phyloP scores from a whole-genome alignment of 208 protist genomes.

The Borovskyia barvae region DNA sequence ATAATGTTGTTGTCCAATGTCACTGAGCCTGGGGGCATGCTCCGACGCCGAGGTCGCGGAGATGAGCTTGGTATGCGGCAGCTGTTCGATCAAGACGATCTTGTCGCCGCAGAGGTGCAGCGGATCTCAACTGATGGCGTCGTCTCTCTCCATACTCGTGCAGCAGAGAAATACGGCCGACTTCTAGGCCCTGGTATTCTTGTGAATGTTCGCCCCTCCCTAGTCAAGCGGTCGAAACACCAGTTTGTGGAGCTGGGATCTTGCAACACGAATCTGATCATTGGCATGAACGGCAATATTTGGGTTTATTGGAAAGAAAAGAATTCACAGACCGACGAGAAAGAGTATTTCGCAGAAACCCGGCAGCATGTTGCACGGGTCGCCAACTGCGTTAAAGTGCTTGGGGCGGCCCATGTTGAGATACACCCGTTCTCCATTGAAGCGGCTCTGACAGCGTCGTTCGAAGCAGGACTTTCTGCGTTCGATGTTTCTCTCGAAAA shows the following conservation, averaged over 20 bases:
- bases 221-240: constrained; percentile 76
- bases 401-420: constrained; percentile 39
- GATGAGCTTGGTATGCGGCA: constrained; percentile 96
- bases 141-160: constrained; percentile 93
- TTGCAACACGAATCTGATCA: constrained; percentile 37
- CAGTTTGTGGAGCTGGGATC: constrained; percentile 65
- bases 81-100: constrained; percentile 95
- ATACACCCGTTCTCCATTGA: constrained; percentile 68
- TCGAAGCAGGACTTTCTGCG: constrained; percentile 43
- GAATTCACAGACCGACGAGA: constrained; percentile 1
- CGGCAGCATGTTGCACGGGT: constrained; percentile 58
- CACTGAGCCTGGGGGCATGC: constrained; percentile 96
- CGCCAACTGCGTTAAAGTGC: constrained; percentile 70
- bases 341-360: constrained; percentile 20
- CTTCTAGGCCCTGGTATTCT: constrained; percentile 54
- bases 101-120: constrained; percentile 96
- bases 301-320: constrained; percentile 71
- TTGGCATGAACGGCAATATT: constrained; percentile 89
- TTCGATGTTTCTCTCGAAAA: constrained; percentile 55
- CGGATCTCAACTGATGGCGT: constrained; percentile 87
- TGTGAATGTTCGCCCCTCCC: constrained; percentile 57
- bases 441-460: constrained; percentile 39
- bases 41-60: constrained; percentile 85
- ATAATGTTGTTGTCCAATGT: constrained; percentile 96
- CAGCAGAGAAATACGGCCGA: constrained; percentile 82